Evolutionary conservation across 148 eudicot species (phyloP), one percentile per base, ranked within the genome.

Genomic region (Beta vulgaris): DNA sequence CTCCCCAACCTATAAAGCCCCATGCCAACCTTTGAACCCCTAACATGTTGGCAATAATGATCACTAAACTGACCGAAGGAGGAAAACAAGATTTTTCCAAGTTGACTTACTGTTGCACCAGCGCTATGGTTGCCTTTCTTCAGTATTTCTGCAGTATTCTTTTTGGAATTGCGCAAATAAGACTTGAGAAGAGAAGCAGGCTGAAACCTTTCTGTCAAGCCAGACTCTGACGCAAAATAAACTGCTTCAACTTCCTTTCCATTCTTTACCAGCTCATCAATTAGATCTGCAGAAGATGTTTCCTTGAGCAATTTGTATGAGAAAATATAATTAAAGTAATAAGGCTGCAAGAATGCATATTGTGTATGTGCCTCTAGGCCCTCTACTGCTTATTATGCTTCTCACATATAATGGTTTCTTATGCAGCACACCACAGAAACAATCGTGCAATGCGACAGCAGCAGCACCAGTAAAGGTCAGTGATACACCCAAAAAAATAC

Each of bases 191-290:
- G 51, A 29, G 80, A 21, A 37, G 68, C 80, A 15, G 89, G 91
- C 78, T 77, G 83, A 73, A 84, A 88, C 85, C 60, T 79, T 51
- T 82, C 81, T 1, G 85, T 83, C 77, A 86, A 79, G 79, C 83
- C 83, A 46, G 87, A 73, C 82, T 88, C 91, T 0, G 46, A 68
- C 35, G 84, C 86, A 75, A 88, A 88, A 77, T 86, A 84, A 21
- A 86, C 80, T 28, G 89, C 89, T 63, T 88, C 91, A 31, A 86
- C 81, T 74, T 84, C 86, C 82, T 86, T 88, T 32, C 85, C 88
- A 46, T 61, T 80, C 67, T 77, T 82, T 54, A 84, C 80, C 78
- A 86, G 71, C 55, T 82, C 82, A 74, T 82, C 84, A 75, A 86
- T 84, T 23, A 84, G 64, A 72, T 75, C 89, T 86, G 83, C 43